phyloP scores from a whole-genome alignment of 1,139 yeast genomes.

The Magnusiomyces sp. region DNA sequence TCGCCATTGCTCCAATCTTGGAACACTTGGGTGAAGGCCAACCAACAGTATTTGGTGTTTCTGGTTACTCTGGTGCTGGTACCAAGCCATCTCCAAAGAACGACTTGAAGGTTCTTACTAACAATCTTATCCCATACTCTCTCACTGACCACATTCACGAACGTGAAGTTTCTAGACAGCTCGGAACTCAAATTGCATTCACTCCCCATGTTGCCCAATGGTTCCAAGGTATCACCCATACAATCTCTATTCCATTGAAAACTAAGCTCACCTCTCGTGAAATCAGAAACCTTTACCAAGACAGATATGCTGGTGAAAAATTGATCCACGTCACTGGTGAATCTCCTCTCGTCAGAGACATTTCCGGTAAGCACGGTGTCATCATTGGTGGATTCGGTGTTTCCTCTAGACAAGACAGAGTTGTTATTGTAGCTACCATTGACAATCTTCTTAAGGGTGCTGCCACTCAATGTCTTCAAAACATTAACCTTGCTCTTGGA shows the following conservation, averaged over 20 bases:
- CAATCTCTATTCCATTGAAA: conserved; percentile 82
- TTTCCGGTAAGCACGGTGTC: conserved; percentile 89
- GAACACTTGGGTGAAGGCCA: conserved; percentile 46
- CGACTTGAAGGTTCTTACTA: conserved; percentile 60
- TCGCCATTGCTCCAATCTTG: conserved; percentile 76
- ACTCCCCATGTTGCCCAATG: conserved; percentile 98
- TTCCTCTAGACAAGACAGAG: conserved; percentile 78
- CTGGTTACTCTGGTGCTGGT: conserved; percentile 99
- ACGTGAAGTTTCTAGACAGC: conserved; percentile 74
- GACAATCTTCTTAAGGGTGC: conserved; percentile 97
- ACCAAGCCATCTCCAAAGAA: conserved; percentile 97
- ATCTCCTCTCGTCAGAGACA: conserved; percentile 85
- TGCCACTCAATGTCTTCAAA: conserved; percentile 95
- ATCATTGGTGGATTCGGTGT: conserved; percentile 95
- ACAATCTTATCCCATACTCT: conserved; percentile 91
- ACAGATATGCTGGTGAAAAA: conserved; percentile 80
- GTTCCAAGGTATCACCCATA: conserved; percentile 96
- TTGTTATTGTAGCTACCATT: conserved; percentile 88
- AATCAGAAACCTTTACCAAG: conserved; percentile 77
- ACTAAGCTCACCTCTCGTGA: conserved; percentile 70
- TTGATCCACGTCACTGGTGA: conserved; percentile 79
- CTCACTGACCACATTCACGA: conserved; percentile 96
- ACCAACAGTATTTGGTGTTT: conserved; percentile 88
- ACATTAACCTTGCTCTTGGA: conserved; percentile 80
- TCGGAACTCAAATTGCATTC: conserved; percentile 76